Base-by-base conservation (phyloP, 2,329 filamentous ascomycete species). In the Colletotrichum truncatum region DNA sequence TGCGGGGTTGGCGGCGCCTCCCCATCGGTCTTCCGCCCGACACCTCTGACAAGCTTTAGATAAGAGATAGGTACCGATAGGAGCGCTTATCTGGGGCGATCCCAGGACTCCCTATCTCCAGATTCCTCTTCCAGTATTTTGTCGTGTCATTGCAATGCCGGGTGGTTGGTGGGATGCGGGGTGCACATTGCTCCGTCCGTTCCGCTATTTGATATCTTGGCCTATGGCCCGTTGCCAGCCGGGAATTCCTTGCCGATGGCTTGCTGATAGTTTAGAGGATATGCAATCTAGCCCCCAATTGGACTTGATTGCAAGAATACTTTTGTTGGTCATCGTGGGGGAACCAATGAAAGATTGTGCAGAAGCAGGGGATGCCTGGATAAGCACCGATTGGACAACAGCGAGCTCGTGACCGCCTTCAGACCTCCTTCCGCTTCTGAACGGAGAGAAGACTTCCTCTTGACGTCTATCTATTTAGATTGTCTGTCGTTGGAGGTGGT, bases 21-120 rank as follows among this genome's bases (percentile, higher is more conserved):
- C 38, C 14, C 39, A 36, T 34, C 45, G 38, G 46, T 36, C 28
- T 38, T 16, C 54, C 30, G 28, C 23, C 30, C 36, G 48, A 16
- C 25, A 30, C 41, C 28, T 7, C n/a, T 49, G 11, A 18, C 26
- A 14, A n/a, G 14, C n/a, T 59, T 30, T 18, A 60, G 61, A 64
- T 60, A 64, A 64, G 28, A 39, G 39, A 32, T 23, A 60, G 9
- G 39, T 16, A 43, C 18, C 41, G 39, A 64, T 60, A 60, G 61
- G 61, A 39, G 30, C 61, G 55, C 61, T 61, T 61, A 64, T 58
- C 41, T 49, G 53, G 62, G 41, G 14, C 4, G 12, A 43, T 55
- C 62, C 56, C 5, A n/a, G 49, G 28, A 11, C 4, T 7, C 8
- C 10, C 18, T 54, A 62, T 65, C 49, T 65, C 16, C 34, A 51